Conservation (phyloP, 148 eudicot species). For the Rhododendron ferrugineum region DNA sequence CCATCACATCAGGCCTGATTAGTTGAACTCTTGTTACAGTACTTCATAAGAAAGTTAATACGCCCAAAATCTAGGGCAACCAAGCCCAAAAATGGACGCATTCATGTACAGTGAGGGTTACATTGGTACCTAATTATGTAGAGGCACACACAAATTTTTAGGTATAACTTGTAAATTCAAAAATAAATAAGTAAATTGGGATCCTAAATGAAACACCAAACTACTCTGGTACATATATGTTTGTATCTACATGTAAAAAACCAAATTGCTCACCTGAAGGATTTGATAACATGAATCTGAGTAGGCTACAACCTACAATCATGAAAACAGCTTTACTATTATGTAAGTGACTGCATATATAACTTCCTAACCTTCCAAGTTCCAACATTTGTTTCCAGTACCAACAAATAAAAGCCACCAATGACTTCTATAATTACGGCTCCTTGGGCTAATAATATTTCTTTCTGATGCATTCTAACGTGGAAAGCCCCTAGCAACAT, state of each 20-base stretch:
- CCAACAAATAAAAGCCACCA: background rate
- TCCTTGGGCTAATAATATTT: background rate
- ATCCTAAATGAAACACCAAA: background rate
- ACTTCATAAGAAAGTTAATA: background rate
- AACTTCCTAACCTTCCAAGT: background rate
- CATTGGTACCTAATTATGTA: background rate
- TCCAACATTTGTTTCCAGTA: background rate
- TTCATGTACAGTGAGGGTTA: background rate
- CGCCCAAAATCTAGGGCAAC: background rate
- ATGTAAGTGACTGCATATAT: background rate
- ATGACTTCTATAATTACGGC: background rate
- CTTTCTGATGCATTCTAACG: background rate
- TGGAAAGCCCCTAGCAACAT: background rate
- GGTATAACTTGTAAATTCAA: background rate
- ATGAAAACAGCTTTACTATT: background rate
- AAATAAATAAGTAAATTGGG: background rate
- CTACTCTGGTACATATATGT: background rate
- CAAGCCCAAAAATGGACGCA: background rate
- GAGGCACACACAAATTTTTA: background rate
- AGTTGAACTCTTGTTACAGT: too few relatives aligned
- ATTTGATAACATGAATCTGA: background rate
- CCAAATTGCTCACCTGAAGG: background rate
- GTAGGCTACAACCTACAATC: background rate
- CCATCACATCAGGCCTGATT: background rate
- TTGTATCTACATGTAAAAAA: background rate